Evolutionary conservation across 176 grass and related monocot species (phyloP).

Genomic region (Cenchrus purpureus): DNA sequence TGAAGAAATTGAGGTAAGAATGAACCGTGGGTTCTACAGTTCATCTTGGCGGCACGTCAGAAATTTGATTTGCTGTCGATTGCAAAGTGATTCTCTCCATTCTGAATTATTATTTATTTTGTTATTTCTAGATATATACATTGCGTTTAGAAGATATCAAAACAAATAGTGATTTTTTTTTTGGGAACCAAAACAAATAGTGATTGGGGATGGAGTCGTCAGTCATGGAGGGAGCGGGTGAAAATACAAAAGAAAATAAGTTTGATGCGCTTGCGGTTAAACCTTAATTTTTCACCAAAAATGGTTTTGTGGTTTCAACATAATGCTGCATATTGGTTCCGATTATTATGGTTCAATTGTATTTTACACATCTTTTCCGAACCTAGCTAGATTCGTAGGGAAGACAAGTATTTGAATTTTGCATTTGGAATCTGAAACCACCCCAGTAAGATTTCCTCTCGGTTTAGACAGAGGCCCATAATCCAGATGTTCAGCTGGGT

Average conservation of each 20-base stretch:
- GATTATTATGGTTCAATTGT: too few species aligned
- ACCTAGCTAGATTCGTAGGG: not conserved
- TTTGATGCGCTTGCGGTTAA: not conserved
- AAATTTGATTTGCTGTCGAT: not conserved
- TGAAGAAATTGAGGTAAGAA: not conserved
- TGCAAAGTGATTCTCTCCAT: not conserved
- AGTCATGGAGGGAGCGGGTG: too few species aligned
- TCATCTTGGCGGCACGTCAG: not conserved
- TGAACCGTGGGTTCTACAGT: not conserved
- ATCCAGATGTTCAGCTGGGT: not conserved
- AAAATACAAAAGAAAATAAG: not conserved
- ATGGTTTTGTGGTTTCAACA: too few species aligned
- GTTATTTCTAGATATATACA: too few species aligned
- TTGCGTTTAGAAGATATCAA: too few species aligned
- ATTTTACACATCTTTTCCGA: not conserved
- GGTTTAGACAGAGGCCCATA: too few species aligned
- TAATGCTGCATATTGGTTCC: too few species aligned
- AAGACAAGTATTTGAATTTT: not conserved
- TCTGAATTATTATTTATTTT: not conserved
- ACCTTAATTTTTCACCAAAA: not conserved
- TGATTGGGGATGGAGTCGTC: too few species aligned
- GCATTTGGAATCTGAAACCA: too few species aligned
- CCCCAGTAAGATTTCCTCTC: too few species aligned
- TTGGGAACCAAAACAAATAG: too few species aligned
- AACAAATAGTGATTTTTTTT: too few species aligned